Evolutionary conservation across 257 asterid species (phyloP), one percentile per base, ranked within the genome.

Genomic region (Thymus quinquecostatus): DNA sequence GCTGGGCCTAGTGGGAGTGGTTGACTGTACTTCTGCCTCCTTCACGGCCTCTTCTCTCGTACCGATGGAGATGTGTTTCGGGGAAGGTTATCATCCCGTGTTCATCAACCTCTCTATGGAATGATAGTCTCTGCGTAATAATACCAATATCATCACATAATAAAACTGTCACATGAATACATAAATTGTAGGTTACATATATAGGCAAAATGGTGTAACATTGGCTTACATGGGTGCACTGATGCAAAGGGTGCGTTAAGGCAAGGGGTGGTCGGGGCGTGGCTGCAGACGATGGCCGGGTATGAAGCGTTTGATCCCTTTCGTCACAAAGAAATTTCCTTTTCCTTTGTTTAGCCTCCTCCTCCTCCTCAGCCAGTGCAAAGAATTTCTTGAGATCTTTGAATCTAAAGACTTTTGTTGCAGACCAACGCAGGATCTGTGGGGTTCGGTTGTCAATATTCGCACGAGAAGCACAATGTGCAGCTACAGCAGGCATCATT

Each of bases 41-140:
- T 86, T 29, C 40, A 36, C 5, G 40, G 40, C 40, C 40, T 36
- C 40, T 36, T 36, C 40, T 33, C 86, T 51, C 53, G 0, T 41
- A 28, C 2, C 56, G 10, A 2, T 50, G 54, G 54, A 48, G n/a
- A 0, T 48, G 4, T 27, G n/a, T 48, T 3, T 12, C 21, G 11
- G 21, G 53, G 53, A 47, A 47, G 14, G 5, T 47, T 13, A 47
- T 11, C 51, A 47, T n/a, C 29, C 29, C 6, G 5, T 28, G 28
- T 28, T 49, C 28, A 5, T 49, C 55, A 49, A n/a, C n/a, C 11
- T 47, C 13, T 50, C 27, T n/a, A 2, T 14, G 58, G n/a, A 21
- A 51, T 50, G 57, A 50, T 13, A n/a, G 28, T 50, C 57, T n/a
- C 57, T 50, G 50, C 50, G 10, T 45, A 8, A 45, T 45, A 45